Conservation (phyloP, 2,329 filamentous ascomycete genomes). For the Xylaria hypoxylon region DNA sequence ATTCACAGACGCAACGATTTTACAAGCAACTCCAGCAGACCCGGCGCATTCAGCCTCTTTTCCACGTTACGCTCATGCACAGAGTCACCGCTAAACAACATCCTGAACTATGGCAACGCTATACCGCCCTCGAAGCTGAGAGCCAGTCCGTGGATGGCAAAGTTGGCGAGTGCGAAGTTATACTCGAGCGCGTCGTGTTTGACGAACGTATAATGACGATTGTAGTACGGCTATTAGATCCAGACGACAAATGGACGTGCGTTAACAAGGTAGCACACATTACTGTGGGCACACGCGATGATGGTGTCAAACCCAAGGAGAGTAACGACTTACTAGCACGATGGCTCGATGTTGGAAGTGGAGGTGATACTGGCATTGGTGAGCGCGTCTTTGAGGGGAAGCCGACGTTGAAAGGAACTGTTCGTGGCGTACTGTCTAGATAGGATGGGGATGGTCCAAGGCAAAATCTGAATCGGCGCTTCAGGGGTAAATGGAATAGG, state of each 20-base stretch:
- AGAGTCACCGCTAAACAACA: slow-evolving; percentile 70
- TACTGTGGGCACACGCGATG: slow-evolving; percentile 84
- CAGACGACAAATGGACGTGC: slow-evolving; percentile 71
- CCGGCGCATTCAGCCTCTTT: slow-evolving; percentile 82
- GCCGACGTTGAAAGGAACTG: slow-evolving; percentile 60
- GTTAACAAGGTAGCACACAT: slow-evolving; percentile 86
- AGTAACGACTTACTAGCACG: slow-evolving; percentile 84
- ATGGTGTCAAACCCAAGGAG: slow-evolving; percentile 87
- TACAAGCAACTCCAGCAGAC: slow-evolving; percentile 80
- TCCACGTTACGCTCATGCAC: slow-evolving; percentile 96
- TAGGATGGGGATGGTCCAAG: slow-evolving; percentile 48
- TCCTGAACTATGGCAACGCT: slow-evolving; percentile 80
- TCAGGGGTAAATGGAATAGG: slow-evolving; percentile 10
- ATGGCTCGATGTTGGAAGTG: slow-evolving; percentile 74
- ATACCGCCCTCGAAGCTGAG: slow-evolving; percentile 65
- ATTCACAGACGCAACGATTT: slow-evolving; percentile 69
- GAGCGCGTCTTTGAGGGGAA: slow-evolving; percentile 64
- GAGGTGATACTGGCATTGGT: slow-evolving; percentile 57
- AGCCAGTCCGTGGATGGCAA: slow-evolving; percentile 55
- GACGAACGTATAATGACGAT: slow-evolving; percentile 91
- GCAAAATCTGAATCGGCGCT: neutral
- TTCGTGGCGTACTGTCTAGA: slow-evolving; percentile 62
- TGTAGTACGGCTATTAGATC: slow-evolving; percentile 77
- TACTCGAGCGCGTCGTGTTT: slow-evolving; percentile 80
- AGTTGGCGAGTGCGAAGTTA: slow-evolving; percentile 73